Evolutionary conservation across 2,329 filamentous ascomycete species (phyloP), one percentile per base, ranked within the genome.

Genomic region (Verticillium albo-atrum): DNA sequence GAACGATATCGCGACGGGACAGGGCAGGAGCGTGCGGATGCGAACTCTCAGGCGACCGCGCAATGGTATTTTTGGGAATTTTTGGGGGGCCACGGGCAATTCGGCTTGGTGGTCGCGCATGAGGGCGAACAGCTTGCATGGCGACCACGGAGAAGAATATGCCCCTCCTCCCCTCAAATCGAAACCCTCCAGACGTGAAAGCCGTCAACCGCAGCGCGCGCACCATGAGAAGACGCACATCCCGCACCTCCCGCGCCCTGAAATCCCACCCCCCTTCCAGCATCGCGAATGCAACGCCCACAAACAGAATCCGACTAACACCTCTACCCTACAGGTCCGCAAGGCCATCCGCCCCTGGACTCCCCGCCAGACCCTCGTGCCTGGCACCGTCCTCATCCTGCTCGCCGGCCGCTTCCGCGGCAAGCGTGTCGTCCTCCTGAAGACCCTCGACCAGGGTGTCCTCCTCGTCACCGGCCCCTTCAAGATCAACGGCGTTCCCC

Each of bases 401-500:
- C 92, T 99, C 78, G 95, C 95, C 79, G 95, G 95, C 75, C 95
- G 95, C 77, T 99, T 98, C 92, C 94, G 95, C 75, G 95, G 95
- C 87, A 99, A 99, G 92, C 95, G 95, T 79, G 95, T 99, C 75
- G 86, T 99, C 75, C 92, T 98, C 82, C 90, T 99, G 79, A 98
- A 98, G 89, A 87, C 89, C 81, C 93, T 99, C 76, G 86, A 91
- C 77, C 92, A 97, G 85, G 95, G 95, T 83, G 92, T 97, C 69
- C 92, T 99, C 79, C 92, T 99, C 79, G 92, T 99, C 74, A 99
- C 95, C 77, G 95, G 95, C 74, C 95, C 95, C 78, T 99, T 98
- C 91, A 99, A 98, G 90, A 90, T 99, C 84, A 99, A 99, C 85
- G 95, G 95, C 81, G 95, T 99, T 69, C 95, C 95, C 71, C 89